Base-by-base conservation (phyloP, 208 protist species). In the Blechomonas ayalai region DNA sequence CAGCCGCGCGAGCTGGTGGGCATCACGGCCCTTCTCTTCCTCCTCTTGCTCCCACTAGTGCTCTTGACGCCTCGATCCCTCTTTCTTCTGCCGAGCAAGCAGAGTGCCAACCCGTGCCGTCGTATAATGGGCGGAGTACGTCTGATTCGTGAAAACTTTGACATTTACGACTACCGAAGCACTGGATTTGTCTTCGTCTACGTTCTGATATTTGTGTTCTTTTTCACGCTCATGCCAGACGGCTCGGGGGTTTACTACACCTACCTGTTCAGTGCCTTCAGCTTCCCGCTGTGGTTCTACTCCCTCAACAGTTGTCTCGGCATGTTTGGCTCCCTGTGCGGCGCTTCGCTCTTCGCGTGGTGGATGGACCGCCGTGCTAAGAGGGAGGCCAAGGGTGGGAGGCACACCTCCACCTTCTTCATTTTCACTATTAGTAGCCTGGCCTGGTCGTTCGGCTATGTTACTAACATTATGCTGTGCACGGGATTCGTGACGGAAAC, bases 141-240 rank as follows among this genome's bases (percentile, higher is more conserved):
- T 22, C 20, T 52, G 19, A 4, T 71, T 22, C 39, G 40, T 19
- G 9, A 29, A 13, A 60, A 40, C 46, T 59, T 67, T 29, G 35
- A 61, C 26, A 18, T 44, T 3, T 27, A 31, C 28, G 38, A 67
- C 40, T 9, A 53, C 7, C 51, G 51, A 33, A 61, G 57, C 35
- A 62, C 64, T 15, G 66, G 59, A 20, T 29, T 65, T 28, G 41
- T 47, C 57, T 65, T 80, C 34, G 16, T 60, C n/a, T n/a, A 65
- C 7, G 66, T 75, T 38, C 57, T 80, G 3, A 12, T 7, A 16
- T 74, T 72, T 33, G 67, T 74, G 15, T 80, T 80, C 52, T 26
- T 68, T 22, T 80, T 72, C 58, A 72, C 58, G 4, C 25, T 64
- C 32, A 75, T 72, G 67, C 61, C 66, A 8, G 67, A 79, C 22